A percentile compares a stretch with the other conserved stretches of the same genome.
Evolutionary conservation across 306 rosid genomes (phyloP).

Genomic region (Vigna trinervia): DNA sequence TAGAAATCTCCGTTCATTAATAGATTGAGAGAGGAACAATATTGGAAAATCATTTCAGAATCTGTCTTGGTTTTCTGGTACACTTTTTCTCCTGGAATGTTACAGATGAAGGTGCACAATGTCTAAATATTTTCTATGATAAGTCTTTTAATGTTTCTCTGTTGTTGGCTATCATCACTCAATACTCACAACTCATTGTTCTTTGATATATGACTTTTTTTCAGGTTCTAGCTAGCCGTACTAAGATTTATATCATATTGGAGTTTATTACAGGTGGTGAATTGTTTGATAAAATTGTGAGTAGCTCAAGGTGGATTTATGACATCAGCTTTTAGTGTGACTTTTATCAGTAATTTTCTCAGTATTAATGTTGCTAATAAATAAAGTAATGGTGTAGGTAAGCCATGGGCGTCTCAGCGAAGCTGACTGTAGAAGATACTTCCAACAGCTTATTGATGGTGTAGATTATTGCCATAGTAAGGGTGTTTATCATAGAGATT

Average conservation of each 20-base stretch:
- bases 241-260: slow-evolving; percentile 86
- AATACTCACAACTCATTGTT: no score
- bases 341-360: slow-evolving; percentile 8
- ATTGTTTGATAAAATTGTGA: slow-evolving; percentile 92
- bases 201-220: slow-evolving; percentile 33
- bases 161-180: slow-evolving; percentile 1
- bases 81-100: not conserved
- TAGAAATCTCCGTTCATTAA: not conserved
- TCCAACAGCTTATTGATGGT: slow-evolving; percentile 90
- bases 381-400: slow-evolving; percentile 55
- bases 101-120: not conserved
- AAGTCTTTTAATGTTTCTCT: slow-evolving; percentile 4
- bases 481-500: slow-evolving; percentile 92
- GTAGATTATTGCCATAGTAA: slow-evolving; percentile 87
- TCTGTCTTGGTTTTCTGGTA: not conserved
- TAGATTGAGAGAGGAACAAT: slow-evolving; percentile 15
- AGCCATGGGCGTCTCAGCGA: slow-evolving; percentile 85
- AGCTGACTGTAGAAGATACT: slow-evolving; percentile 73
- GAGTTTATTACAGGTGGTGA: slow-evolving; percentile 96
- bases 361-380: slow-evolving; percentile 25
- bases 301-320: slow-evolving; percentile 43
- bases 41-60: not conserved
- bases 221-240: slow-evolving; percentile 88
- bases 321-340: not conserved
- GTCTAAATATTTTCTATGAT: not conserved